Base-by-base conservation (phyloP, 495 filamentous ascomycete species). In the Penicillium pancosmium region DNA sequence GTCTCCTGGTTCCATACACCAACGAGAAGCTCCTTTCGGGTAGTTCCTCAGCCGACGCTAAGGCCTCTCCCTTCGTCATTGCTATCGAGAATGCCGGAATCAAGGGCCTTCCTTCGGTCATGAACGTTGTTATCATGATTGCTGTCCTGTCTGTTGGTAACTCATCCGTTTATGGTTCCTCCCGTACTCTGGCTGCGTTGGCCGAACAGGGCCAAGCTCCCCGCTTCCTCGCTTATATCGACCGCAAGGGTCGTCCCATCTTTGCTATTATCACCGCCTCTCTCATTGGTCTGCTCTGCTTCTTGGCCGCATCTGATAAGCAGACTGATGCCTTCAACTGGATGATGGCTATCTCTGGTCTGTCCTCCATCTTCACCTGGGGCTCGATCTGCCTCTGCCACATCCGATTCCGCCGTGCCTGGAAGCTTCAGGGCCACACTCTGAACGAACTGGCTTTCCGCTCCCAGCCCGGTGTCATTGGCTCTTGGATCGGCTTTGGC, bases 311-410 rank as follows among this genome's bases (percentile, higher is more conserved):
- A 21, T 84, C 89, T 5, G 60, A 79, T 33, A 70, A 82, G 54
- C 78, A 91, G 66, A 75, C 78, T 15, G 74, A 83, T 2, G 90
- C 91, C 0, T 91, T 97, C 59, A 76, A 78, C 34, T 98, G 93
- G 93, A 89, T 98, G 79, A 82, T 96, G 59, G 91, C 93, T 38
- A 83, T 96, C 44, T 95, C 91, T 0, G 92, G 91, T 46, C 83
- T 98, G 11, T 92, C 89, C 0, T 90, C 89, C 19, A 88, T 97
- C 75, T 91, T 97, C 78, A 97, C 93, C 36, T 97, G 93, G 93
- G 88, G 86, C 51, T 92, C 88, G 41, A 91, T 97, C 70, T 96
- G 91, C 67, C 76, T 94, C 0, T 80, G 85, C 1, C 93, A 98
- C 73, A 95, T 98, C 73, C 91, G 93, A 31, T 98, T 98, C 82